Evolutionary conservation across 108 stramenopile species (phyloP).

Genomic region (Aureococcus anophagefferens): DNA sequence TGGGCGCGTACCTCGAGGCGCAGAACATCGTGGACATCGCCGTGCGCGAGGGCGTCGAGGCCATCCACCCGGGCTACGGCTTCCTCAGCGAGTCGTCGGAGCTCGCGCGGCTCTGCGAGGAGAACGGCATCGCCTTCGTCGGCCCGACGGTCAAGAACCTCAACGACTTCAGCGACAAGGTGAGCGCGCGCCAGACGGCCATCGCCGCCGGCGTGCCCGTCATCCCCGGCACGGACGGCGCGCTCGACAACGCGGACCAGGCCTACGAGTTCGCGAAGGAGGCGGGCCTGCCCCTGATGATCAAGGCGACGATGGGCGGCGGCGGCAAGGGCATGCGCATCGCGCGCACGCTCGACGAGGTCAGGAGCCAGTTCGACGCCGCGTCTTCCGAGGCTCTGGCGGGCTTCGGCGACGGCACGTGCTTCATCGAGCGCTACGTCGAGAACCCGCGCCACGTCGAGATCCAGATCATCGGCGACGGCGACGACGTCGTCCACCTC

Average conservation of each 20-base stretch:
- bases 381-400: conserved; percentile 71
- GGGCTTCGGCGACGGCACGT: conserved; percentile 84
- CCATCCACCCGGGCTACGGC: conserved; percentile 84
- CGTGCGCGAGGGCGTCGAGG: conserved; percentile 64
- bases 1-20: conserved; percentile 84
- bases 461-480: conserved; percentile 88
- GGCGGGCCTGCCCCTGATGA: conserved; percentile 83
- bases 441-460: conserved; percentile 86
- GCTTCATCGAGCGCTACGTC: conserved; percentile 84
- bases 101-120: conserved; percentile 59
- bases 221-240: conserved; percentile 73
- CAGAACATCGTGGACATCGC: conserved; percentile 68
- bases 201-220: conserved; percentile 72
- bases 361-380: conserved; percentile 54
- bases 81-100: conserved; percentile 71
- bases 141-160: conserved; percentile 84
- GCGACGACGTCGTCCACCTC: conserved; percentile 74
- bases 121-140: conserved; percentile 72
- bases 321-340: conserved; percentile 94
- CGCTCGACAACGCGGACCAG: conserved; percentile 64
- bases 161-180: conserved; percentile 77
- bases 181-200: conserved; percentile 73
- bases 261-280: conserved; percentile 65
- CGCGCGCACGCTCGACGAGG: conserved; percentile 42
- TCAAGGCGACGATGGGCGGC: conserved; percentile 91